phyloP scores from a whole-genome alignment of 106 monocot species.

The Hemerocallis citrina region DNA sequence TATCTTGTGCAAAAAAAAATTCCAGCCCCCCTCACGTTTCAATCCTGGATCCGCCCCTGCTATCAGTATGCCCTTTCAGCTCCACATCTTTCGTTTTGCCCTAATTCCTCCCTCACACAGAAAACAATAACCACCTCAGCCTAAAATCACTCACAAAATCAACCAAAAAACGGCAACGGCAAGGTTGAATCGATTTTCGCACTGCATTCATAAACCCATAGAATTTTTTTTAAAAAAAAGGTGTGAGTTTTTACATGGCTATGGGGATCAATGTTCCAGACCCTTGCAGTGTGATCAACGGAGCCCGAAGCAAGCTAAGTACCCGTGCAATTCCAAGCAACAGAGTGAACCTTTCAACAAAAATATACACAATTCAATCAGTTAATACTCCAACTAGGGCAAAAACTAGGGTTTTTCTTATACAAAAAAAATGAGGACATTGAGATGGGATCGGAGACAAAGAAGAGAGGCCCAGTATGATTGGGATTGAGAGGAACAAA shows the following conservation, averaged over 20 bases:
- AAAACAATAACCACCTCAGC: background rate
- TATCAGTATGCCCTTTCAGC: conserved; percentile 90
- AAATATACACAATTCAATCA: background rate
- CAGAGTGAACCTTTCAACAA: conserved; percentile 65
- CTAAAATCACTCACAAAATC: background rate
- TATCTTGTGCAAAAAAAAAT: no score
- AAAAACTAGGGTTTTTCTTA: no score
- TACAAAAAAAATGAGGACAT: no score
- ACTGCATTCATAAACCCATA: no score
- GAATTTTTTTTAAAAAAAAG: background rate
- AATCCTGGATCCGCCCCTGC: no score
- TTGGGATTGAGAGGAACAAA: no score
- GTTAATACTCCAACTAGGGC: no score
- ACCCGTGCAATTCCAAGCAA: conserved; percentile 87
- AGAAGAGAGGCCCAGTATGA: no score
- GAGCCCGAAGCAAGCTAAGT: conserved; percentile 92
- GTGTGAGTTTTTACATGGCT: conserved; percentile 48
- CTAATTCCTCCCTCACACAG: conserved; percentile 12
- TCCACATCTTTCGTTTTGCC: conserved; percentile 90
- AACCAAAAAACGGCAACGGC: no score
- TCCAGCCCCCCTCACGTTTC: no score
- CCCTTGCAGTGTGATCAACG: conserved; percentile 81
- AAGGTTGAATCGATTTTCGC: no score
- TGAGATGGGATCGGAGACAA: no score
- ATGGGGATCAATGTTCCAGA: conserved; percentile 83